Base-by-base conservation (phyloP, 2,329 filamentous ascomycete genomes). In the Stemphylium beticola region DNA sequence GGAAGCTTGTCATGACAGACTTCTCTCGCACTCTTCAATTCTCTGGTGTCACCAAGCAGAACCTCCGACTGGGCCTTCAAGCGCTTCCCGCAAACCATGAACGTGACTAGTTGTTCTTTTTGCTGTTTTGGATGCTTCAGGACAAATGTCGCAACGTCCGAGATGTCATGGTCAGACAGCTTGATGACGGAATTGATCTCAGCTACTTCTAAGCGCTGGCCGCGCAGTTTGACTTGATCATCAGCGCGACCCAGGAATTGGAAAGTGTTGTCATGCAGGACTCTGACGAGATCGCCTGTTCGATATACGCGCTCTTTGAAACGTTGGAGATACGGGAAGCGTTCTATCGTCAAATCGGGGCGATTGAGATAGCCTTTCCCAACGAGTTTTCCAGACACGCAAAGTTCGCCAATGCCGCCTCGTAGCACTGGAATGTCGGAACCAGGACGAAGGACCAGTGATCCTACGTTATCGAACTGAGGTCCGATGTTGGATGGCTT, bases 221-320 rank as follows among this genome's bases (percentile, higher is more conserved):
- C 93, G 10, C 93, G 86, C 3, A 97, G 82, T 72, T 98, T 98
- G 58, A 96, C 88, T 74, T 98, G 93, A 50, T 96, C 92, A 69
- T 98, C 93, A 5, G 89, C 89, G 12, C 93, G 85, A 2, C 93
- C 93, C 2, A 96, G 80, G 69, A 97, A 97, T 51, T 93, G 89
- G 61, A 96, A 93, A 38, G 88, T 91, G 1, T 86, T 87, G 71
- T 97, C 89, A 48, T 92, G 82, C 7, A 96, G 77, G 14, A 96
- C 81, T 5, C 93, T 83, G 1, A 96, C 93, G 0, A 97, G 81
- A 71, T 98, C 93, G 0, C 93, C 93, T 0, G 93, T 97, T 6
- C 92, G 85, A 69, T 97, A 98, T 0, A 96, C 82, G 39, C 74
- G 69, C 51, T 79, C 77, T 2, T 64, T 58, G 31, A 78, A 75